Base-by-base conservation (phyloP, 768 basidiomycete species). In the Russula emetica region DNA sequence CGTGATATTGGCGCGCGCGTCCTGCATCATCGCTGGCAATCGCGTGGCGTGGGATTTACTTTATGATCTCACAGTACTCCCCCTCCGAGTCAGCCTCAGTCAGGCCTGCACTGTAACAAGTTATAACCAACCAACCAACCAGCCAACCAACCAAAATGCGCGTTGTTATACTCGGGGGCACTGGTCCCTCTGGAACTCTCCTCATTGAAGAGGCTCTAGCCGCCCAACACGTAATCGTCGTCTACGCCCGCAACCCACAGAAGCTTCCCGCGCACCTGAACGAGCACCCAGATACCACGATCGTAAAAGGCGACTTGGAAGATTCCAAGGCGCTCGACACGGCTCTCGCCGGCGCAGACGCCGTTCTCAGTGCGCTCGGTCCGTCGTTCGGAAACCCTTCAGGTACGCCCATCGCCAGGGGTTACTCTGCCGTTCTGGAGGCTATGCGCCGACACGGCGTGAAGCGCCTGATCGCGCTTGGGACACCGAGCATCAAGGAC, bases 161-260 rank as follows among this genome's bases (percentile, higher is more conserved):
- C 28, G 69, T 88, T 61, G 77, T 90, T 59, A 76, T 90, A 62
- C 78, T 91, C n/a, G 89, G 88, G 20, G 85, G 79, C 26, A 91
- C 88, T 3, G 88, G 88, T 1, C 78, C 83, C 16, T 73, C 74
- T 40, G 89, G 88, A 55, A 73, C 81, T 51, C 78, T 80, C 20
- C 76, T 90, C 63, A 78, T 85, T 61, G 79, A 83, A 57, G 80
- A 86, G 69, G 75, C 79, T 6, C 79, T 90, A 20, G 70, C 74
- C 20, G 73, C 74, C 24, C 67, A 71, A 6, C 78, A 81, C 67
- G 76, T 78, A 5, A 68, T 90, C 65, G 77, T 88, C 62, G 67
- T 90, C 59, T 89, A 83, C 60, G 86, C 81, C 13, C 83, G 87
- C 36, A 83, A 81, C 13, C 85, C 87, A 5, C 74, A 82, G 22